These are phyloP conservation scores for Corymbia calophylla DNA, from an alignment of 441 rosid species.

Conservation along the genomic window DNA sequence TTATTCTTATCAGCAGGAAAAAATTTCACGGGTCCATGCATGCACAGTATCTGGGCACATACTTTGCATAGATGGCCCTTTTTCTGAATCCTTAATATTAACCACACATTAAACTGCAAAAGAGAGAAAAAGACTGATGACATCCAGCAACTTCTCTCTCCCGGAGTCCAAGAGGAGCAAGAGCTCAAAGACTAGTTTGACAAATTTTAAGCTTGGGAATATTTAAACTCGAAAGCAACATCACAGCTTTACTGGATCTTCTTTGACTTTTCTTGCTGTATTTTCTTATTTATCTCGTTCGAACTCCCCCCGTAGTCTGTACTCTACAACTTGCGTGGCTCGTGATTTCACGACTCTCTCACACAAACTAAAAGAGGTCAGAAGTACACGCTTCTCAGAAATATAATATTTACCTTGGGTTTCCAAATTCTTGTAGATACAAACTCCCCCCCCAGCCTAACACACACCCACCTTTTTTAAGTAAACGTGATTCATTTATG, in stretches of 20 bases:
- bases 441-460: no score
- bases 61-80: background rate
- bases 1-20: background rate
- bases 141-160: background rate
- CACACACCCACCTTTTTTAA: background rate
- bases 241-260: background rate
- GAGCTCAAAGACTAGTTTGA: background rate
- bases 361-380: background rate
- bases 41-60: background rate
- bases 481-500: background rate
- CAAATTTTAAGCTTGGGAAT: background rate
- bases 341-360: background rate
- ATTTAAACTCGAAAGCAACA: background rate
- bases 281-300: background rate
- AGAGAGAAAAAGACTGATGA: background rate
- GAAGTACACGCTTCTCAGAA: background rate
- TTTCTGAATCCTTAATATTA: background rate
- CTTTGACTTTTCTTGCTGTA: background rate
- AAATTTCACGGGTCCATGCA: background rate
- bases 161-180: background rate
- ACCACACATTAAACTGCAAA: background rate
- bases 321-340: background rate
- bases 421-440: background rate
- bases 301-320: background rate
- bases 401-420: background rate